Evolutionary conservation across 305 asterid genomes (phyloP), one percentile per base, ranked within the genome.

Genomic region (Fraxinus greggii): DNA sequence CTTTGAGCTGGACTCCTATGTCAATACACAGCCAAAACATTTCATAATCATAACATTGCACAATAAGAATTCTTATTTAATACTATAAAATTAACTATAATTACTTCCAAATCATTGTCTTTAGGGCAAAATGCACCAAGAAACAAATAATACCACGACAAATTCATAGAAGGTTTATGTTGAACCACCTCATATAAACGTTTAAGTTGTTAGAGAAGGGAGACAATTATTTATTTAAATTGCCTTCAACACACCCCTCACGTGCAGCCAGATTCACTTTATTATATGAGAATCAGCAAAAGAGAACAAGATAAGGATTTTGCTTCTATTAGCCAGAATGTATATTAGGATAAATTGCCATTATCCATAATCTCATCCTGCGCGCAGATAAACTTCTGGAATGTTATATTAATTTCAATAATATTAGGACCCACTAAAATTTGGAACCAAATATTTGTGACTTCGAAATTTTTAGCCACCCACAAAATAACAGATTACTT

Each of bases 1-100:
- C 96, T 92, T 72, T 89, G 93, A 38, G 88, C 90, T 80, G 95
- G 95, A 87, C 95, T 94, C 97, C 97, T 94, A 81, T 13, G 32
- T 38, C 84, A 74, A 74, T 61, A 79, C 42, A 78, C 65, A 70
- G 76, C 81, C 85, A 69, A 80, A 72, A 72, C 31, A 74, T 19
- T 77, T 4, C 75, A 1, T 51, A 86, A 61, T 86, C 80, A 86
- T 82, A 65, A 51, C 40, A 84, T 5, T 75, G 81, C 80, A 72
- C 54, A 36, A 76, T 69, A 51, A 69, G 78, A 38, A 69, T 75
- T 28, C 13, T n/a, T 77, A 65, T 26, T 21, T 61, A 12, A 19
- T 19, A 61, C 19, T 15, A 15, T 2, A 61, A 7, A 23, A 23
- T 61, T 63, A 63, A 63, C 32, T 23, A 63, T 23, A 63, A 63